Evolutionary conservation across 2,329 filamentous ascomycete genomes (phyloP).

Genomic region (Emmonsiellopsis sp.): DNA sequence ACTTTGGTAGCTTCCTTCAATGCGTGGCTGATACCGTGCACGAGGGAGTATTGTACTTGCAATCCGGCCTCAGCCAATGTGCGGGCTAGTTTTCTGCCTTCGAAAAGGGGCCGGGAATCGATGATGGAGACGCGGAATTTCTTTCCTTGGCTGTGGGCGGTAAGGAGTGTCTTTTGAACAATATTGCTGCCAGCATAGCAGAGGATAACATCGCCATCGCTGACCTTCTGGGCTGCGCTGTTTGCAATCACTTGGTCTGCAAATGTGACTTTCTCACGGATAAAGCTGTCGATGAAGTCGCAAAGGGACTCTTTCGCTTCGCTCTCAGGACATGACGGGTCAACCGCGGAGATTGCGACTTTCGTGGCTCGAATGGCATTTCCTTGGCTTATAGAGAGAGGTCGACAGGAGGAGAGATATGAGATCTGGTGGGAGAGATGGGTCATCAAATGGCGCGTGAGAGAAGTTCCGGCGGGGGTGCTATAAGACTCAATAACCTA

Average conservation of each 20-base stretch:
- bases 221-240: conserved; percentile 65
- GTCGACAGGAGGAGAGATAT: conserved; percentile 85
- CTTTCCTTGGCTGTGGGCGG: conserved; percentile 60
- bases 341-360: conserved; percentile 79
- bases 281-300: conserved; percentile 77
- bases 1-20: conserved; percentile 63
- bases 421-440: conserved; percentile 94
- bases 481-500: conserved; percentile 89
- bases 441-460: conserved; percentile 82
- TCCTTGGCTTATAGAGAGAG: conserved; percentile 92
- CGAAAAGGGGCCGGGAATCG: conserved; percentile 63
- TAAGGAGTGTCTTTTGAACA: conserved; percentile 70
- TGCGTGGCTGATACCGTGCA: conserved; percentile 66
- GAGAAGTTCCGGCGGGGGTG: conserved; percentile 72
- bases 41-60: conserved; percentile 69
- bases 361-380: conserved; percentile 95
- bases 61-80: conserved; percentile 61
- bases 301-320: conserved; percentile 72
- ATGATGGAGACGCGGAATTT: conserved; percentile 76
- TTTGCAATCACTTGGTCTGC: conserved; percentile 78
- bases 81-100: conserved; percentile 63
- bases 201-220: conserved; percentile 69
- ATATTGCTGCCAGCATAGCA: conserved; percentile 81
- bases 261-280: conserved; percentile 78
- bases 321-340: conserved; percentile 72